Percentiles rank a stretch among this genome's conserved stretches.
Conservation (phyloP, 2,329 filamentous ascomycete genomes). For the Exutisphaerella laricina region DNA sequence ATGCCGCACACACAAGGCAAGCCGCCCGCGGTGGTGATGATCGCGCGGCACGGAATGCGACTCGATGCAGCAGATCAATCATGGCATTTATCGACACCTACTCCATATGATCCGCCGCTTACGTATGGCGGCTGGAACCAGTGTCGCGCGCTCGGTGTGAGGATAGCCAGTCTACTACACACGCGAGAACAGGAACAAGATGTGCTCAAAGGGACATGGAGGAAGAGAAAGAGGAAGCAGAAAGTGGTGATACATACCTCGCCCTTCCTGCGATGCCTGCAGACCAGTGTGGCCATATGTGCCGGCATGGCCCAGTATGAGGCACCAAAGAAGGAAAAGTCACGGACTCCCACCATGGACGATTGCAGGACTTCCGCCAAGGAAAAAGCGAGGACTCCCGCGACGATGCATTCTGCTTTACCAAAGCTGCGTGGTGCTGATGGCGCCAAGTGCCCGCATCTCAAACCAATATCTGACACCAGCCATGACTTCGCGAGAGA, state of each 20-base stretch:
- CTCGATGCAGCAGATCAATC: slow-evolving; percentile 91
- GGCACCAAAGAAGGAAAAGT: slow-evolving; percentile 34
- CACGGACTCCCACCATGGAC: too few relatives aligned
- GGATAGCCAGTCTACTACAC: slow-evolving; percentile 69
- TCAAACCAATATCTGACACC: slow-evolving; percentile 35
- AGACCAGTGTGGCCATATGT: slow-evolving; percentile 83
- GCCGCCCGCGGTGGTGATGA: slow-evolving; percentile 45
- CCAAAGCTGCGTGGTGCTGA: slow-evolving; percentile 28
- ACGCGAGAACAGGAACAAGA: slow-evolving; percentile 45
- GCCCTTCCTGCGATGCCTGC: slow-evolving; percentile 88
- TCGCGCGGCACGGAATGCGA: slow-evolving; percentile 77
- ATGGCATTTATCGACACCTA: slow-evolving; percentile 89
- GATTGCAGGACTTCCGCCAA: slow-evolving; percentile 26
- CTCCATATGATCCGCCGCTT: slow-evolving; percentile 90
- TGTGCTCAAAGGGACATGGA: slow-evolving; percentile 16
- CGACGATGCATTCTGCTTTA: slow-evolving; percentile 31
- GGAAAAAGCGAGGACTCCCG: slow-evolving; percentile 27
- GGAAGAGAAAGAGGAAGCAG: slow-evolving; percentile 52
- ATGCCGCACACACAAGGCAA: slow-evolving; percentile 24
- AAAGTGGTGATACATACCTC: slow-evolving; percentile 85
- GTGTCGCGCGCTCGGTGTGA: slow-evolving; percentile 70
- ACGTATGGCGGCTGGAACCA: slow-evolving; percentile 94
- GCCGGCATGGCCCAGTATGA: slow-evolving; percentile 71
- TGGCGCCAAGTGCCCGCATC: slow-evolving; percentile 21
- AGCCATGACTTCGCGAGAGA: slow-evolving; percentile 36